A percentile compares a stretch with the other conserved stretches of the same genome.
phyloP scores from a whole-genome alignment of 2,329 filamentous ascomycete species.

The Clonostachys byssicola region DNA sequence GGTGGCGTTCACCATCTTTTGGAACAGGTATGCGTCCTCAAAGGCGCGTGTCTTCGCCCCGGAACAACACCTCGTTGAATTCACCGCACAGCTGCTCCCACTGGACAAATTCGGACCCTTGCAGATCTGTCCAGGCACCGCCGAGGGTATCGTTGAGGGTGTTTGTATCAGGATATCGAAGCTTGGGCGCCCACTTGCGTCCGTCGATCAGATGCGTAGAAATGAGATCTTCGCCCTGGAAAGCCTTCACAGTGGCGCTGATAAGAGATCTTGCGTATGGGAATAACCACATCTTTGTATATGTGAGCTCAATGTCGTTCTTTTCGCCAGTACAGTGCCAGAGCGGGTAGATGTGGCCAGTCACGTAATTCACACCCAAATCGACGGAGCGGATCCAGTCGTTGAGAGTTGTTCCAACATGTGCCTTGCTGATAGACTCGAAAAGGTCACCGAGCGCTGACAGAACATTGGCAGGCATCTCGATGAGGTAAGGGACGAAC shows the following conservation, averaged over 20 bases:
- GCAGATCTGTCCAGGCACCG: conserved; percentile 10
- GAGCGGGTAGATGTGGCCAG: conserved; percentile 26
- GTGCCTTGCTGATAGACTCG: conserved; percentile 16
- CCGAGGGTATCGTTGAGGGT: conserved; percentile 7
- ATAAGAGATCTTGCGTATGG: conserved; percentile 23
- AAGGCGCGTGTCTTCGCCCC: conserved; percentile 8
- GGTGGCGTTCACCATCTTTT: background rate
- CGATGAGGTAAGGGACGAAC: conserved; percentile 20
- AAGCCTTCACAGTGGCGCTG: conserved; percentile 15
- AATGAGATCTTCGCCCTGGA: conserved; percentile 13
- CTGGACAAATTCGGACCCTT: conserved; percentile 15
- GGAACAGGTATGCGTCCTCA: background rate
- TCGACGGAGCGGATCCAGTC: conserved; percentile 22
- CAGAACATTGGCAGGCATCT: conserved; percentile 23
- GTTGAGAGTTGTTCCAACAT: conserved; percentile 14
- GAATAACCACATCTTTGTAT: conserved; percentile 29
- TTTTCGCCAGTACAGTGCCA: conserved; percentile 34
- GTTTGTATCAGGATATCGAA: conserved; percentile 4
- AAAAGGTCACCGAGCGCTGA: conserved; percentile 20
- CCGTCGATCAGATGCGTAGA: conserved; percentile 19
- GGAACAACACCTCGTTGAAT: conserved; percentile 13
- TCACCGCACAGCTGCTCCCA: conserved; percentile 18
- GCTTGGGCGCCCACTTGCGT: conserved; percentile 17
- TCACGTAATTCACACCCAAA: conserved; percentile 29
- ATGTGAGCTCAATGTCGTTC: conserved; percentile 20